These are phyloP conservation scores for Cyathus striatus DNA, from an alignment of 768 basidiomycete species.

Conservation along the genomic window DNA sequence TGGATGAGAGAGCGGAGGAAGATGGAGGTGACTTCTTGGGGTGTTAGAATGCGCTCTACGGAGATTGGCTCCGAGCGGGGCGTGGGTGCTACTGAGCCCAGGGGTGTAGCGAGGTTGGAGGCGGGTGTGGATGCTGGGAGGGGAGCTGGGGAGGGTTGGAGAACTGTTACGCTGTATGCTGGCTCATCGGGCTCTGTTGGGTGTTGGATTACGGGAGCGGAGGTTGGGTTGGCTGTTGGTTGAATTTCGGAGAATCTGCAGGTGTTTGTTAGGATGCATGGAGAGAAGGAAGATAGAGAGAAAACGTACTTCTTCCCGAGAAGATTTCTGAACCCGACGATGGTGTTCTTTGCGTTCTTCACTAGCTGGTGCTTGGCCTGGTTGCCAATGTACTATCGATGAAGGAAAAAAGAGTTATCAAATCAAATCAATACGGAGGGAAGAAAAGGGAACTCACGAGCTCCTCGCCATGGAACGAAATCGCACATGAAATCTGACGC, in stretches of 20 bases:
- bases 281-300: neutral
- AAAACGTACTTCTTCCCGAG: constrained; percentile 79
- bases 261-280: neutral
- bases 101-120: constrained; percentile 54
- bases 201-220: constrained; percentile 75
- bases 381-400: constrained; percentile 97
- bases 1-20: constrained; percentile 82
- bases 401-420: constrained; percentile 7
- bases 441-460: constrained; percentile 66
- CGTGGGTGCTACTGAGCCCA: constrained; percentile 63
- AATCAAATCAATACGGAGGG: constrained; percentile 1
- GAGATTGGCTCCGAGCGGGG: constrained; percentile 70
- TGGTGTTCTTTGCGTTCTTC: constrained; percentile 91
- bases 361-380: constrained; percentile 92
- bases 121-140: constrained; percentile 41
- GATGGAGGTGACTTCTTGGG: constrained; percentile 77
- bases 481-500: constrained; percentile 92
- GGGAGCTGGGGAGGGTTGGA: constrained; percentile 73
- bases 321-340: constrained; percentile 90
- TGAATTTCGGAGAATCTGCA: constrained; percentile 72
- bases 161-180: constrained; percentile 79
- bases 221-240: constrained; percentile 43
- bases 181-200: constrained; percentile 66
- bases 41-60: constrained; percentile 68
- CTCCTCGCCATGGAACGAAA: constrained; percentile 89